Percentiles rank a stretch among this genome's conserved stretches.
Evolutionary conservation across 148 eudicot species (phyloP).

Genomic region (Rhododendron vialii): DNA sequence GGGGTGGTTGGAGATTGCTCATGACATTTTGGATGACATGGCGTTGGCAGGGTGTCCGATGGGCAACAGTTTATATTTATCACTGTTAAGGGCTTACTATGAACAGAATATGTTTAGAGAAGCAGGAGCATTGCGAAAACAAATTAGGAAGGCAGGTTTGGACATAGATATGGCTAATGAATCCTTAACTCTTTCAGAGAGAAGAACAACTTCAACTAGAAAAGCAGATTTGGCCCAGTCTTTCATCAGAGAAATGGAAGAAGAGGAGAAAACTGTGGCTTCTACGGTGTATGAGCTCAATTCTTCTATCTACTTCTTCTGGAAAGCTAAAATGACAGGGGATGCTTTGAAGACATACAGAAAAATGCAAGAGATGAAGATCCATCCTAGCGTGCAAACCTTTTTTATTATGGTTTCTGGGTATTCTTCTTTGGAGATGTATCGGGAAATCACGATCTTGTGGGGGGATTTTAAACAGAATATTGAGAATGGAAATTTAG

Average conservation of each 20-base stretch:
- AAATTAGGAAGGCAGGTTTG: slow-evolving; percentile 49
- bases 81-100: slow-evolving; percentile 57
- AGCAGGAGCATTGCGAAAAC: slow-evolving; percentile 53
- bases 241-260: slow-evolving; percentile 38
- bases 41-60: slow-evolving; percentile 33
- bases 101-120: slow-evolving; percentile 54
- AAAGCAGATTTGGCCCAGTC: slow-evolving; percentile 38
- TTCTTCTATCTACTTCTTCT: slow-evolving; percentile 76
- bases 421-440: slow-evolving; percentile 59
- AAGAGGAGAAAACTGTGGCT: slow-evolving; percentile 24
- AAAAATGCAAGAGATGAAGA: slow-evolving; percentile 52
- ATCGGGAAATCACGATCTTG: slow-evolving; percentile 68
- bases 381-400: slow-evolving; percentile 57
- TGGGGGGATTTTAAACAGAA: slow-evolving; percentile 90
- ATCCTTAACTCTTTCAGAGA: slow-evolving; percentile 24
- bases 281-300: slow-evolving; percentile 46
- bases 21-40: slow-evolving; percentile 88
- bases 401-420: slow-evolving; percentile 49
- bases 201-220: slow-evolving; percentile 11
- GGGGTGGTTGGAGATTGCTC: slow-evolving; percentile 91
- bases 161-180: slow-evolving; percentile 17
- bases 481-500: slow-evolving; percentile 33
- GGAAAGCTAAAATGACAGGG: slow-evolving; percentile 77
- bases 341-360: slow-evolving; percentile 68
- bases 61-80: slow-evolving; percentile 36